Percentiles rank a stretch among this genome's conserved stretches.
Conservation (phyloP, 495 filamentous ascomycete species). For the Aspergillus steynii region DNA sequence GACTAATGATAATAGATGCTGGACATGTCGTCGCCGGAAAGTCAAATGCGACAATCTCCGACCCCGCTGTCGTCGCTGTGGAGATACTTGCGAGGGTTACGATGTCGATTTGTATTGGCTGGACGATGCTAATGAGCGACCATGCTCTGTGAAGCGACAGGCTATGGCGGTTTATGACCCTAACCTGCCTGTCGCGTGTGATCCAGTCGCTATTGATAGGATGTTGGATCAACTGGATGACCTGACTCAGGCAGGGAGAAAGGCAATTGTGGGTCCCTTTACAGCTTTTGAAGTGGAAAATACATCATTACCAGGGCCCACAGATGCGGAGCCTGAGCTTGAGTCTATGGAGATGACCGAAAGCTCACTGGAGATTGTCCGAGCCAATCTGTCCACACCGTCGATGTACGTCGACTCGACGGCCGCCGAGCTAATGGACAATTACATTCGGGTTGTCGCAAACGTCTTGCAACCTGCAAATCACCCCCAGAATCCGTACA, state of each 20-base stretch:
- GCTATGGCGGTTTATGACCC: constrained; percentile 7
- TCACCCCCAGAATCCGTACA: constrained; percentile 10
- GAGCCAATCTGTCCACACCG: not conserved
- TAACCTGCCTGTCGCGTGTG: not conserved
- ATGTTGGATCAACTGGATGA: constrained; percentile 6
- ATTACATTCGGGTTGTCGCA: constrained; percentile 12
- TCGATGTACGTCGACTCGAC: not conserved
- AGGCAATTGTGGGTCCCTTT: not conserved
- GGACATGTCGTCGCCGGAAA: constrained; percentile 13
- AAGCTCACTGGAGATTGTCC: too few species aligned
- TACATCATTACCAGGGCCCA: not conserved
- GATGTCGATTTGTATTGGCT: constrained; percentile 13
- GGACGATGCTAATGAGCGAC: not conserved
- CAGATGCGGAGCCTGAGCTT: too few species aligned
- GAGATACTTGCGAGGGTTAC: constrained; percentile 14
- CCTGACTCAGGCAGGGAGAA: not conserved
- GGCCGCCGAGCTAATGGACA: constrained; percentile 9
- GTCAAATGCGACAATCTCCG: constrained; percentile 14
- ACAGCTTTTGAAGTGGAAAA: not conserved
- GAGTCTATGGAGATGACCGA: too few species aligned
- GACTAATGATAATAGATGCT: constrained; percentile 7
- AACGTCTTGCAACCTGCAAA: constrained; percentile 8
- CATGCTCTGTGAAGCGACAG: constrained; percentile 3
- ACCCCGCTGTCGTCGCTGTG: constrained; percentile 10
- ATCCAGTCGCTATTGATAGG: not conserved